Evolutionary conservation across 345 rosid species (phyloP).

Genomic region (Salix brachista): DNA sequence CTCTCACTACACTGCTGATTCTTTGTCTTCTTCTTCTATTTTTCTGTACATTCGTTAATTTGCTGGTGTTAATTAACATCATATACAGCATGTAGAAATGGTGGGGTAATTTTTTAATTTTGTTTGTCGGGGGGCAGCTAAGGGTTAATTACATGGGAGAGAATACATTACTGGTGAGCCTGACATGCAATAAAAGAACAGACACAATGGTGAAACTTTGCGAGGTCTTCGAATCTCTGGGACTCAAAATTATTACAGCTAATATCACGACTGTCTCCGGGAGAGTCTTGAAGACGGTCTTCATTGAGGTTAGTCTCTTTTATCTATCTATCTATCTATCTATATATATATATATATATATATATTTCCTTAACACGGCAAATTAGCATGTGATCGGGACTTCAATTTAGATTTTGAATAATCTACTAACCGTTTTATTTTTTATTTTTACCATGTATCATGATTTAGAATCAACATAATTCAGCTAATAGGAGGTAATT

Average conservation of each 20-base stretch:
- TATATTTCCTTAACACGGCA: no score
- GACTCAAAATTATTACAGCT: slow-evolving; percentile 71
- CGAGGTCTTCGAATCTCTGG: slow-evolving; percentile 72
- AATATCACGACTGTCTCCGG: slow-evolving; percentile 72
- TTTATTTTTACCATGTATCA: not conserved
- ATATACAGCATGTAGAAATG: no score
- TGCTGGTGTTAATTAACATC: not conserved
- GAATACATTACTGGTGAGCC: slow-evolving; percentile 63
- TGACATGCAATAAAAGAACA: slow-evolving; percentile 69
- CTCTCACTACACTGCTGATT: no score
- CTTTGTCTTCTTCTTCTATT: not conserved
- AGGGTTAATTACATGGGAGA: slow-evolving; percentile 73
- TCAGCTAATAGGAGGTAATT: not conserved
- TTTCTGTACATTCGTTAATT: no score
- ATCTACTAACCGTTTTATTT: no score
- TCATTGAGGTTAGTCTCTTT: slow-evolving; percentile 60
- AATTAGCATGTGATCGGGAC: no score
- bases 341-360: no score
- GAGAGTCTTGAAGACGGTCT: slow-evolving; percentile 66
- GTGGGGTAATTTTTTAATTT: not conserved
- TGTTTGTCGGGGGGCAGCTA: slow-evolving; percentile 38
- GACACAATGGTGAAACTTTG: slow-evolving; percentile 90
- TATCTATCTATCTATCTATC: no score
- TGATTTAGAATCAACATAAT: not conserved
- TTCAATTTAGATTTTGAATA: no score